Base-by-base conservation (phyloP, 208 protist genomes). In the Acanthamoeba comandoni region DNA sequence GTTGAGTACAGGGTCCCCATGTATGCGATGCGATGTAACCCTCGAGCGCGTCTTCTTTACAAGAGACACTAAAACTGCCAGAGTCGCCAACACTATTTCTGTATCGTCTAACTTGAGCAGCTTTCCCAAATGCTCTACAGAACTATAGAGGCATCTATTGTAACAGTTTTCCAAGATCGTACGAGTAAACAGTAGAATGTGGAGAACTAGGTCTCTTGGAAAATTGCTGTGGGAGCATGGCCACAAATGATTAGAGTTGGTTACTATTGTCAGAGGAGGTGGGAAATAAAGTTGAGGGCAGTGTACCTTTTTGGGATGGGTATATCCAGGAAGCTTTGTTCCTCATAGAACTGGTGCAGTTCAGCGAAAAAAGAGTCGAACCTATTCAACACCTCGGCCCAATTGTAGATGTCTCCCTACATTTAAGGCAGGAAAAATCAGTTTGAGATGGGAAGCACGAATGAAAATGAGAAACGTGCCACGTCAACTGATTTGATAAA, bases 361-460 rank as follows among this genome's bases (percentile, higher is more conserved):
- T 87, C 31, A 24, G 79, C 43, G 11, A 87, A 60, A 26, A 87
- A 48, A 0, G 62, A 53, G 11, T 87, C 79, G 55, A 87, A 87
- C 9, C 79, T 53, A 31, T 87, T 87, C 12, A 87, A 43, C 12
- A 24, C 79, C 11, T 35, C 79, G 8, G 52, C 35, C 79, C 79
- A 87, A 15, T 64, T 64, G n/a, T 87, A 35, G 48, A 87, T 87
- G 79, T 87, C 79, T 17, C 79, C 79, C 79, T 87, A 49, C 19
- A 51, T 24, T 43, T 1, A 43, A 43, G 5, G 35, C 5, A 5
- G 35, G 5, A 65, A 65, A 65, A 65, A 65, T 8, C 5, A 5
- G 1, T 43, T 43, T 43, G 35, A 43, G 35, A 43, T 43, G 35
- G 35, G 35, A 43, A 43, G 35, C 2, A 5, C 35, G n/a, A 65